Evolutionary conservation across 2,329 filamentous ascomycete species (phyloP).

Genomic region (Ceratocystis papillata): DNA sequence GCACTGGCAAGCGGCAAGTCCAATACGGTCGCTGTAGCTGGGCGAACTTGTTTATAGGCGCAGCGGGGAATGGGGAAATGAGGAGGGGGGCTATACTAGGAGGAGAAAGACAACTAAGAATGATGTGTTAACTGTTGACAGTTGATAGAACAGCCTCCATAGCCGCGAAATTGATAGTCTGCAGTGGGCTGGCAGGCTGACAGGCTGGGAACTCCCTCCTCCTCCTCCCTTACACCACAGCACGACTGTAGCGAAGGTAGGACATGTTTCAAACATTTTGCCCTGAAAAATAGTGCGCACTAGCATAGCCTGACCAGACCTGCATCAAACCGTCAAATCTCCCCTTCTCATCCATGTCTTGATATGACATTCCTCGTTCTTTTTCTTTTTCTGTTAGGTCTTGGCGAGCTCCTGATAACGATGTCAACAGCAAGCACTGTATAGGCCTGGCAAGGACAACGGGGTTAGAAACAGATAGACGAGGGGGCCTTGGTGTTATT

Average conservation of each 20-base stretch:
- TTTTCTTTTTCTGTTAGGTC: too few relatives aligned
- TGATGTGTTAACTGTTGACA: neutral
- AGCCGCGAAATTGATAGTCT: too few relatives aligned
- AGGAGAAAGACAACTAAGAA: neutral
- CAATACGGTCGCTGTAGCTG: neutral
- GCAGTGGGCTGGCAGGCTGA: neutral
- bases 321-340: too few relatives aligned
- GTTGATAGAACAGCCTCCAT: too few relatives aligned
- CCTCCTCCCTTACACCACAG: too few relatives aligned
- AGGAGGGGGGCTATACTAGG: neutral
- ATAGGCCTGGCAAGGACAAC: neutral
- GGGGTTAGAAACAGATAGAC: neutral
- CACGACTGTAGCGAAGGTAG: too few relatives aligned
- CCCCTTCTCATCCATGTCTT: too few relatives aligned
- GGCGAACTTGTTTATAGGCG: neutral
- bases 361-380: too few relatives aligned
- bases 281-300: neutral
- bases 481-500: neutral
- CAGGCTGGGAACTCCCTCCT: neutral
- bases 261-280: neutral
- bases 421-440: too few relatives aligned
- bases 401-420: too few relatives aligned
- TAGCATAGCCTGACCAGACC: neutral
- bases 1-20: neutral
- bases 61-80: neutral